Conservation (phyloP, 495 filamentous ascomycete species). For the Sphaerosporella brunnea region DNA sequence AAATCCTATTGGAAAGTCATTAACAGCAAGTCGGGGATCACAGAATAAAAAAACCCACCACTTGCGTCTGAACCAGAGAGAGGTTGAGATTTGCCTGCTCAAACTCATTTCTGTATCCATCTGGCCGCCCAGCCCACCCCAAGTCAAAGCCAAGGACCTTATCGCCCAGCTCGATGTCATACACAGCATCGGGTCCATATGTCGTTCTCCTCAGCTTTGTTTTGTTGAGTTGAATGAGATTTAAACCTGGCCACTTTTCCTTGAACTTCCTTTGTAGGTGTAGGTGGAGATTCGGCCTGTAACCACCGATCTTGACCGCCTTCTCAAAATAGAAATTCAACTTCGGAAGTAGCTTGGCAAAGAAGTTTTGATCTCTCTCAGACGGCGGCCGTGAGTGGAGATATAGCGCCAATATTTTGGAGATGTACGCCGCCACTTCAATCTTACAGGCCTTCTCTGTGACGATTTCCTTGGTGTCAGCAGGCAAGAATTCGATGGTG, state of each 20-base stretch:
- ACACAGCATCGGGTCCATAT: slow-evolving; percentile 62
- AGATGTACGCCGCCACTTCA: slow-evolving; percentile 61
- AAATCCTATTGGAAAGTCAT: slow-evolving; percentile 39
- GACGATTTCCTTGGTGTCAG: slow-evolving; percentile 30
- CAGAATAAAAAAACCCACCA: slow-evolving; percentile 40
- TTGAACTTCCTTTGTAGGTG: slow-evolving; percentile 76
- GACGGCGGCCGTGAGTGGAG: slow-evolving; percentile 62
- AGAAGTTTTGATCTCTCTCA: slow-evolving; percentile 41
- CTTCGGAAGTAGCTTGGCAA: slow-evolving; percentile 50
- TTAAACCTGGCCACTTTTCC: slow-evolving; percentile 50
- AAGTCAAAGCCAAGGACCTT: slow-evolving; percentile 57
- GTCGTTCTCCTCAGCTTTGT: slow-evolving; percentile 42
- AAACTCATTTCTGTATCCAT: slow-evolving; percentile 66
- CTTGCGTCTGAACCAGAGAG: slow-evolving; percentile 77
- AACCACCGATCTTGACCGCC: slow-evolving; percentile 54
- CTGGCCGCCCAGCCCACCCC: slow-evolving; percentile 51
- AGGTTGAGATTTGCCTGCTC: slow-evolving; percentile 74
- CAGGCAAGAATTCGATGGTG: slow-evolving; percentile 31
- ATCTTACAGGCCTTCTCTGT: slow-evolving; percentile 40
- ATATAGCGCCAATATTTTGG: slow-evolving; percentile 81
- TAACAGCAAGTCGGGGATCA: slow-evolving; percentile 13
- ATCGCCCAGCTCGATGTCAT: slow-evolving; percentile 54
- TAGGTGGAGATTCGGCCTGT: slow-evolving; percentile 69
- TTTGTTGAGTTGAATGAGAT: slow-evolving; percentile 56
- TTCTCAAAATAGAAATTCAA: slow-evolving; percentile 58